Conservation (phyloP, 352 stramenopile species). For the Pythium sukuiense region DNA sequence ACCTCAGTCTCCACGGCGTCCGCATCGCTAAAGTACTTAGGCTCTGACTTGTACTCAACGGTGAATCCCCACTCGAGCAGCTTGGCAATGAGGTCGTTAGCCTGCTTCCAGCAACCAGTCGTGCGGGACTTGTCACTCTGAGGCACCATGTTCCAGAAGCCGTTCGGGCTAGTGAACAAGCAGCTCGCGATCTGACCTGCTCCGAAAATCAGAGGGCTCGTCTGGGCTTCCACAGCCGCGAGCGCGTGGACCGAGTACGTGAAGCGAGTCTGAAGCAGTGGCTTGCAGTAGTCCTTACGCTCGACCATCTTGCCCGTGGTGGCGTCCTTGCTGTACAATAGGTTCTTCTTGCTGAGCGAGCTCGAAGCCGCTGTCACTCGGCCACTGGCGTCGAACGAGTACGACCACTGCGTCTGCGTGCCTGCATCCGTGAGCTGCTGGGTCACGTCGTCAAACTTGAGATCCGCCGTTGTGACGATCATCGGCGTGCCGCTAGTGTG, state of each 20-base stretch:
- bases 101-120: slow-evolving; percentile 18
- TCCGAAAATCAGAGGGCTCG: slow-evolving; percentile 1
- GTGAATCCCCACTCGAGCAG: slow-evolving; percentile 25
- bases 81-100: slow-evolving; percentile 19
- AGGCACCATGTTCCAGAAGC: slow-evolving; percentile 23
- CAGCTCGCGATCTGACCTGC: slow-evolving; percentile 18
- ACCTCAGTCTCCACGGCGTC: slow-evolving; percentile 11
- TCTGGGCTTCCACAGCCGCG: slow-evolving; percentile 11
- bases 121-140: slow-evolving; percentile 18
- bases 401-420: slow-evolving; percentile 16
- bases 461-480: slow-evolving; percentile 8
- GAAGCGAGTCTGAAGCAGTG: slow-evolving; percentile 10
- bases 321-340: slow-evolving; percentile 18
- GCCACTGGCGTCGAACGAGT: slow-evolving; percentile 15
- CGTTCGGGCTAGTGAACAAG: slow-evolving; percentile 24
- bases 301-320: slow-evolving; percentile 16
- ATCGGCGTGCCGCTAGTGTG: slow-evolving; percentile 3
- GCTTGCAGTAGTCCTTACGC: slow-evolving; percentile 23
- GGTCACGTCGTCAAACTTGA: slow-evolving; percentile 4
- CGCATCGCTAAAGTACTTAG: slow-evolving; percentile 12
- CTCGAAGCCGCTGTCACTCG: slow-evolving; percentile 11
- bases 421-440: slow-evolving; percentile 10
- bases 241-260: slow-evolving; percentile 20
- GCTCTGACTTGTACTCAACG: slow-evolving; percentile 11
- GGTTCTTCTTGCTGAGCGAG: slow-evolving; percentile 16